phyloP scores from a whole-genome alignment of 2,329 filamentous ascomycete species.

The Didymella sp. region DNA sequence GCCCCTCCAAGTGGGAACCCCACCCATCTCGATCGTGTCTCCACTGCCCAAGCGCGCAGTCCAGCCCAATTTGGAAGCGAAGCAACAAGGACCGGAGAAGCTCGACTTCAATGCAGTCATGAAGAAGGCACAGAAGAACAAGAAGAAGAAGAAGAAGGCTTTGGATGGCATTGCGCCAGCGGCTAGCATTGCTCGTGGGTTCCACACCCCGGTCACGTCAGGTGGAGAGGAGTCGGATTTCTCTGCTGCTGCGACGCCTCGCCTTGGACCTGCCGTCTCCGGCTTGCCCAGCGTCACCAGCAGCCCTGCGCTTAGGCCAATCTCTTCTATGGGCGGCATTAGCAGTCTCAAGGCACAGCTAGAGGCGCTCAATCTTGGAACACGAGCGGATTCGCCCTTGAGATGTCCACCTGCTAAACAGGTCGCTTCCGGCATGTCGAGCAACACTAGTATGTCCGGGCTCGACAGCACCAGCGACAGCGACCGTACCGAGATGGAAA shows the following conservation, averaged over 20 bases:
- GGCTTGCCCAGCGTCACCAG: conserved; percentile 60
- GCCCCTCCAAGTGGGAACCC: conserved; percentile 41
- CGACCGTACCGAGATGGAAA: conserved; percentile 75
- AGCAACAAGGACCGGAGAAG: conserved; percentile 43
- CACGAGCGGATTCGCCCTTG: conserved; percentile 64
- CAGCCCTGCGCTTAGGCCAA: conserved; percentile 59
- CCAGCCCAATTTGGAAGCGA: conserved; percentile 30
- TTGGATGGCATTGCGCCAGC: conserved; percentile 42
- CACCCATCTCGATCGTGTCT: conserved; percentile 47
- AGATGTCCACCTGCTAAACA: conserved; percentile 46
- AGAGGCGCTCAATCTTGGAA: conserved; percentile 73
- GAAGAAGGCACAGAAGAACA: conserved; percentile 50
- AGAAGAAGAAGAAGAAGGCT: conserved; percentile 48
- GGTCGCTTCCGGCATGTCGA: conserved; percentile 56
- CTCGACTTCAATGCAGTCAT: conserved; percentile 49
- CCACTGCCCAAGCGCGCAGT: conserved; percentile 41
- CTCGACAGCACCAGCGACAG: conserved; percentile 63
- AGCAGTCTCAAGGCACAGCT: conserved; percentile 82
- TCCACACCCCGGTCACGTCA: conserved; percentile 59
- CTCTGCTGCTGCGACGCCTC: conserved; percentile 51
- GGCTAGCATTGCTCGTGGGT: conserved; percentile 54
- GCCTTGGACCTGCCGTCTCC: conserved; percentile 50
- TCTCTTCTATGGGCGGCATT: conserved; percentile 70
- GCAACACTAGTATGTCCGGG: conserved; percentile 63
- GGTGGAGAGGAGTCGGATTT: conserved; percentile 64